These are phyloP conservation scores for Trametes cubensis DNA, from an alignment of 768 basidiomycete species.

Conservation along the genomic window DNA sequence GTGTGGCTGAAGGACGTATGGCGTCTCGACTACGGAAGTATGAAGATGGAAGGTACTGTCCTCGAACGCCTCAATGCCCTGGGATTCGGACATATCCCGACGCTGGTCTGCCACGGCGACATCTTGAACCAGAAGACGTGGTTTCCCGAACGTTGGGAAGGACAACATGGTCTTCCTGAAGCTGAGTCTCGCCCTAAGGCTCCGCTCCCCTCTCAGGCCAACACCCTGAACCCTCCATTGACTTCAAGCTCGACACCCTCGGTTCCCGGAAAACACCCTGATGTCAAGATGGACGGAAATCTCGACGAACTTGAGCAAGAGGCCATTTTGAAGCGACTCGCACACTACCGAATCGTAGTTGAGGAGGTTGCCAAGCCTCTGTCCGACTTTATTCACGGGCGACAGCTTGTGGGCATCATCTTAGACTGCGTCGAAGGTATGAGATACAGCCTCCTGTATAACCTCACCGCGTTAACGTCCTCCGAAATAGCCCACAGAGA, in stretches of 20 bases:
- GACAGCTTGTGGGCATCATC: conserved; percentile 1
- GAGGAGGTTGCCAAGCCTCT: conserved; percentile 3
- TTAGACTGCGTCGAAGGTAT: background rate
- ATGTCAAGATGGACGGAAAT: too few species aligned
- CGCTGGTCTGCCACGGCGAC: conserved; percentile 16
- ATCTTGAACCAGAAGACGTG: background rate
- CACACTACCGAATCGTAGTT: conserved; percentile 7
- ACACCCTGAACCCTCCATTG: too few species aligned
- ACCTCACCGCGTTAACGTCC: too few species aligned
- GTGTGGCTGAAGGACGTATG: conserved; percentile 19
- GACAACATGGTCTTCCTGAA: background rate
- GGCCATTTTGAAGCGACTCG: background rate
- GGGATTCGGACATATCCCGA: conserved; percentile 1
- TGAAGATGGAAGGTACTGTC: conserved; percentile 8
- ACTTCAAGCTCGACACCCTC: too few species aligned
- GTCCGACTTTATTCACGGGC: background rate
- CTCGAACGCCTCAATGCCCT: background rate
- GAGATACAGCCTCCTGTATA: too few species aligned
- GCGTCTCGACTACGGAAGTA: background rate
- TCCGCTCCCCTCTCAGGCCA: too few species aligned
- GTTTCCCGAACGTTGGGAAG: background rate
- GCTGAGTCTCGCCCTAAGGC: too few species aligned
- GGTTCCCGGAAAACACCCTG: too few species aligned
- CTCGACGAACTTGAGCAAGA: too few species aligned
- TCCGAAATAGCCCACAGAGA: background rate